Evolutionary conservation across 306 rosid species (phyloP), one percentile per base, ranked within the genome.

Genomic region (Prunus padus): DNA sequence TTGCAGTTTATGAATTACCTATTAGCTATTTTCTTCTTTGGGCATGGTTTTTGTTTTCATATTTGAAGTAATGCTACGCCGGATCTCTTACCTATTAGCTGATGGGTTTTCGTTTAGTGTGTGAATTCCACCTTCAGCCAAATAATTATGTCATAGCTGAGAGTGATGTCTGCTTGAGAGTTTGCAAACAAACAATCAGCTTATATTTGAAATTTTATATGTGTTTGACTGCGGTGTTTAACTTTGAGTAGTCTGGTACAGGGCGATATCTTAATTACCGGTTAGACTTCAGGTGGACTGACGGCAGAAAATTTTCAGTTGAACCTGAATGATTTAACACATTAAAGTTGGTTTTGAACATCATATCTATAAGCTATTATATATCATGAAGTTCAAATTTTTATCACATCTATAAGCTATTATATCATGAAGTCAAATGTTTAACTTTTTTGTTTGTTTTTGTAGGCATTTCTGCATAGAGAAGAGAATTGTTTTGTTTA

Each of bases 401-500:
- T 37, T 67, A 65, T 55, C 30, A 67, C 46, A 8, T 54, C 16
- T 56, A 44, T 30, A 68, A 55, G 66, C 40, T 75, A 15, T 42
- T 33, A 16, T 37, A 8, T 46, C 42, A 20, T 46, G 0, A 16
- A 37, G 61, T 42, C 46, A 71, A n/a, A 56, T 23, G 51, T 19
- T 31, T 13, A 30, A 2, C 42, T 19, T 25, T 47, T 4, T 6
- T 2, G 18, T 64, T 65, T 37, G 19, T 25, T 59, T 63, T 51
- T 71, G 22, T 25, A 71, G 69, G 73, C 46, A 45, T 16, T 80
- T 69, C 65, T 19, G 46, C 62, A 8, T 56, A 50, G 15, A 9
- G 67, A 68, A 33, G 68, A 31, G 31, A 69, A 31, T 61, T 77
- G 37, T 65, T 60, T 64, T 42, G 55, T 31, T 26, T 70, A 19